Evolutionary conservation across 495 filamentous ascomycete genomes (phyloP).

Genomic region (Pyrenula aspistea): DNA sequence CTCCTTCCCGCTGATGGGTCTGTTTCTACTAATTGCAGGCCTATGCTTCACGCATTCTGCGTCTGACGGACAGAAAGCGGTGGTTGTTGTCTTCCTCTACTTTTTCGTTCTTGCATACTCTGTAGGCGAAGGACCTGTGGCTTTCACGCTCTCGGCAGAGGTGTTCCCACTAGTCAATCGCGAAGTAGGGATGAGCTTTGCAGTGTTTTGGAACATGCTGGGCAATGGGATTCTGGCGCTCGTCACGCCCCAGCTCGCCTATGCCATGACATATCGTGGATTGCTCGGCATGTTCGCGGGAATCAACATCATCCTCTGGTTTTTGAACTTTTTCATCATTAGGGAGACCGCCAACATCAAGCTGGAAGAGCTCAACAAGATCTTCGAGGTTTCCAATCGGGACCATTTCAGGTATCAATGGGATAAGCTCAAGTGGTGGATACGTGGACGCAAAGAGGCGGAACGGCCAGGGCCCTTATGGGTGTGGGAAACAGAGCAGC

Average conservation of each 20-base stretch:
- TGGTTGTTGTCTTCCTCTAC: neutral
- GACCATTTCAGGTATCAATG: neutral
- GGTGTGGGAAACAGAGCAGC: neutral
- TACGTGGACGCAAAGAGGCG: neutral
- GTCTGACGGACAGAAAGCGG: neutral
- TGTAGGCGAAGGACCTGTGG: neutral
- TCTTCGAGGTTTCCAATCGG: neutral
- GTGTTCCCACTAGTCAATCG: neutral
- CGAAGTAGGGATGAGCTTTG: neutral
- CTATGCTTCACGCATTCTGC: constrained; percentile 1
- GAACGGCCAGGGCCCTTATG: neutral
- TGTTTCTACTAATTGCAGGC: constrained; percentile 4
- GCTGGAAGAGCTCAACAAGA: neutral
- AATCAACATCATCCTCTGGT: neutral
- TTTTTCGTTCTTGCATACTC: neutral
- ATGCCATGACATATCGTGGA: neutral
- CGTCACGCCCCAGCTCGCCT: neutral
- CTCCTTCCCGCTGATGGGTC: constrained; percentile 4
- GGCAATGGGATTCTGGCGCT: neutral
- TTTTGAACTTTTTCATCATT: neutral
- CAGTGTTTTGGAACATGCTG: neutral
- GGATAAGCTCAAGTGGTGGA: neutral
- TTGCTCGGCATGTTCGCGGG: neutral
- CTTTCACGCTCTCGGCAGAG: neutral
- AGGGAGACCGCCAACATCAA: neutral